Evolutionary conservation across 1,284 basidiomycete genomes (phyloP), one percentile per base, ranked within the genome.

Genomic region (Ustilago curta): DNA sequence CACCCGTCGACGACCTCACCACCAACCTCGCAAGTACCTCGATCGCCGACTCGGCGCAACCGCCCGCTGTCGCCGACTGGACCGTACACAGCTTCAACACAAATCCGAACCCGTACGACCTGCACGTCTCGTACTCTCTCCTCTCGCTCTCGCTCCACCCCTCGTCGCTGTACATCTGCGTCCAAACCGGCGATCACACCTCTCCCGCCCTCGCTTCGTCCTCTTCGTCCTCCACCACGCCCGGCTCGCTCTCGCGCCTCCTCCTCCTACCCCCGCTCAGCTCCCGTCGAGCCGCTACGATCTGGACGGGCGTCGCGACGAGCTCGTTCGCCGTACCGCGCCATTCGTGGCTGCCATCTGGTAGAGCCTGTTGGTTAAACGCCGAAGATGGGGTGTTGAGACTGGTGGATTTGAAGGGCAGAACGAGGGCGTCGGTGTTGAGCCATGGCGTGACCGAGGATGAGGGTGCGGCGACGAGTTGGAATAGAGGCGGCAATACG

Each of bases 401-500:
- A 3, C 53, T 80, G 27, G 69, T 83, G 6, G 78, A 79, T 49
- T 23, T 81, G 21, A 51, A 59, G 32, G 77, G 78, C 8, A 64
- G 59, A 42, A 62, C 72, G n/a, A 58, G 73, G 14, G 79, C 76
- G 14, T 35, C 49, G 19, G 70, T 82, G 25, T 51, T 58, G 16
- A 57, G 62, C 9, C 81, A 83, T 43, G 80, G 80, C 0, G 49
- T 45, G 19, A 11, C 39, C 32, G 32, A 32, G 12, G 44, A 45
- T 9, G 45, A 48, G 3, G 55, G 32, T 1, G 50, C 54, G 23
- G 62, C 58, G 1, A 56, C 67, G 0, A 61, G 60, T 39, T 82
- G 81, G 81, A 61, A 43, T 11, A 48, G 77, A 32, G 80, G 81
- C n/a, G 81, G 77, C 6, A 83, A 83, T 63, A 80, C 80, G 2